Base-by-base conservation (phyloP, 108 stramenopile species). In the Chaetoceros muelleri region DNA sequence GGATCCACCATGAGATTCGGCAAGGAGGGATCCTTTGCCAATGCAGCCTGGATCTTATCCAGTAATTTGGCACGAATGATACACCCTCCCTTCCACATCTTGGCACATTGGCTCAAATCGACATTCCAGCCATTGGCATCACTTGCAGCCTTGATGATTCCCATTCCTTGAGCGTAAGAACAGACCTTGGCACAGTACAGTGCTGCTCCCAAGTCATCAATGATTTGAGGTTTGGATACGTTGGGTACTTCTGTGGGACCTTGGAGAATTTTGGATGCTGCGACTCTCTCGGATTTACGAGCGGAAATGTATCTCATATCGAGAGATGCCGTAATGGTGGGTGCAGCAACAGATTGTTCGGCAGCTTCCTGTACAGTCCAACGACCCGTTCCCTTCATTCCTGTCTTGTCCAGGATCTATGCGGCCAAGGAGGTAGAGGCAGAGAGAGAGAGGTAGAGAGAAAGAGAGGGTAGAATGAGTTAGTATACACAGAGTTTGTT, bases 291-390 rank as follows among this genome's bases (percentile, higher is more conserved):
- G 17, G 87, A 87, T 80, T 97, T 98, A 23, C 91, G 84, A 7
- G 72, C 90, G 13, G 79, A 78, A 48, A 98, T 65, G 83, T 93
- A 98, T 21, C 98, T 81, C 7, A 83, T 71, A 55, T 99, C 98
- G 30, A 99, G 79, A 24, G 98, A 86, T 22, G 96, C 85, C 2
- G 96, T 91, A 70, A 98, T 96, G 30, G 93, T 93, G 26, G 93
- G 89, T n/a, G 95, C 96, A 10, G 98, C 85, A 2, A 97, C 96
- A 55, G 75, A 77, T 48, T 86, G 81, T 66, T 98, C 97, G 28
- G 98, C 98, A n/a, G 95, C 96, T 56, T 97, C 96, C 67, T 98
- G 94, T 19, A 99, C 83, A 16, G 98, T 99, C 98, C 96, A 98
- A 18, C 94, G 78, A 17, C 98, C 98, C 0, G 98, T 99, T 45